These are phyloP conservation scores for Chrysochromulina parva DNA, from an alignment of 78 protist genomes.

Conservation along the genomic window DNA sequence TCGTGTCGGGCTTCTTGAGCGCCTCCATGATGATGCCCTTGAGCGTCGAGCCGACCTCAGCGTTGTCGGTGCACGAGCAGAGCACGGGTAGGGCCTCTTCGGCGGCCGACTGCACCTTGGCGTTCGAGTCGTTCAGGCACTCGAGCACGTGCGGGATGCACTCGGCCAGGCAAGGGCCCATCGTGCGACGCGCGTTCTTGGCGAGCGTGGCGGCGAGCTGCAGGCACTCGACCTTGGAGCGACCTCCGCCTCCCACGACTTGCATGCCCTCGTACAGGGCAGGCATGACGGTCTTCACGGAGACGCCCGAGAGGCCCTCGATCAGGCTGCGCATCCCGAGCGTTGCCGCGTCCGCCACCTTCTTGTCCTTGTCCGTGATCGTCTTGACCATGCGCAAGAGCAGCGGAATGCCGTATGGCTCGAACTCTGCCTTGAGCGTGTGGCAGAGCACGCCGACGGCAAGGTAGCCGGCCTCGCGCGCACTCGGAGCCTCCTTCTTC, in stretches of 20 bases:
- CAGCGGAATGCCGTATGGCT: conserved; percentile 3
- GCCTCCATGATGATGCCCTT: not conserved
- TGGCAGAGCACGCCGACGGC: not conserved
- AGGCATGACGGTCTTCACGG: not conserved
- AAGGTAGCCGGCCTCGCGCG: not conserved
- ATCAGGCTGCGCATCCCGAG: not conserved
- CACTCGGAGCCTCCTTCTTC: not conserved
- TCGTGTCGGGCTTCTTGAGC: not conserved
- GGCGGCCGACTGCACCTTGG: conserved; percentile 8
- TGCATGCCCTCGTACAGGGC: conserved; percentile 1
- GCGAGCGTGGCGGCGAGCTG: not conserved
- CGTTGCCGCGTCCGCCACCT: not conserved
- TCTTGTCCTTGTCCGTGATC: not conserved
- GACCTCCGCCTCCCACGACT: conserved; percentile 6
- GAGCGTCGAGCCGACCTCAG: not conserved
- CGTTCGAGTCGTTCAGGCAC: conserved; percentile 22
- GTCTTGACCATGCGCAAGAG: not conserved
- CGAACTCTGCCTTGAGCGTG: not conserved
- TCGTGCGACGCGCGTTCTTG: not conserved
- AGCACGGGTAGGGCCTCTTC: not conserved
- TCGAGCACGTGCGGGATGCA: conserved; percentile 11
- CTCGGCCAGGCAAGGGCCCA: conserved; percentile 24
- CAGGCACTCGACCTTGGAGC: not conserved
- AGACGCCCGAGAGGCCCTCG: not conserved
- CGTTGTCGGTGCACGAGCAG: not conserved